Conservation (phyloP, 768 basidiomycete genomes). For the Symmetrospora coprosmae region DNA sequence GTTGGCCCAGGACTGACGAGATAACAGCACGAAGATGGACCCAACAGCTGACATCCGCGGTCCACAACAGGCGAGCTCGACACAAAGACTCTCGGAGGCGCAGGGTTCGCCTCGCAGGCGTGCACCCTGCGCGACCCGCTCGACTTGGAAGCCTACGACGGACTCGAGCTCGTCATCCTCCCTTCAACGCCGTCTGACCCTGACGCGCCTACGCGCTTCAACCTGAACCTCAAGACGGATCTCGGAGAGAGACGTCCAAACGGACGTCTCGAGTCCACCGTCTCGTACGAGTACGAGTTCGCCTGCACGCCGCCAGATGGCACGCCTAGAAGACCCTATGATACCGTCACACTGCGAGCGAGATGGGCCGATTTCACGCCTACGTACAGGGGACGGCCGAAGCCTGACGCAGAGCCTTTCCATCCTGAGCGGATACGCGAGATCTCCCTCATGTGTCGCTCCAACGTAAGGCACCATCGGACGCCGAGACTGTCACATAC, state of each 20-base stretch:
- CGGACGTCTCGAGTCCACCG: conserved; percentile 26
- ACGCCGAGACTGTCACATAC: neutral
- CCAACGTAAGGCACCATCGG: conserved; percentile 18
- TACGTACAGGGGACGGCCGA: conserved; percentile 26
- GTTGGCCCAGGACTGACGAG: neutral
- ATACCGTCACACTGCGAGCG: neutral
- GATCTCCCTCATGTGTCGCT: conserved; percentile 32
- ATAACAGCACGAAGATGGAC: no score
- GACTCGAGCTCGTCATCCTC: conserved; percentile 8
- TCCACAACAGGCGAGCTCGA: conserved; percentile 23
- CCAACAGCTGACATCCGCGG: no score
- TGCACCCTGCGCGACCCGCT: neutral
- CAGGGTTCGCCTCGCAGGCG: conserved; percentile 31
- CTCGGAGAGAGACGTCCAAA: conserved; percentile 22
- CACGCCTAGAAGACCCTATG: neutral
- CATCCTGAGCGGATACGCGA: conserved; percentile 29
- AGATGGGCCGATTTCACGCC: conserved; percentile 27
- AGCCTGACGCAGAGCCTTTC: conserved; percentile 23
- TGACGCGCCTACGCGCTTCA: neutral
- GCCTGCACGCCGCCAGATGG: neutral
- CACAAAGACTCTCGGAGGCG: conserved; percentile 30
- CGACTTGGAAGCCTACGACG: neutral
- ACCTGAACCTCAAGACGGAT: conserved; percentile 25
- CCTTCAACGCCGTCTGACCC: no score
- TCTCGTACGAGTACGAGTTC: conserved; percentile 27